A percentile compares a stretch with the other conserved stretches of the same genome.
Conservation (phyloP, 1,284 basidiomycete species). For the Irpex sp. region DNA sequence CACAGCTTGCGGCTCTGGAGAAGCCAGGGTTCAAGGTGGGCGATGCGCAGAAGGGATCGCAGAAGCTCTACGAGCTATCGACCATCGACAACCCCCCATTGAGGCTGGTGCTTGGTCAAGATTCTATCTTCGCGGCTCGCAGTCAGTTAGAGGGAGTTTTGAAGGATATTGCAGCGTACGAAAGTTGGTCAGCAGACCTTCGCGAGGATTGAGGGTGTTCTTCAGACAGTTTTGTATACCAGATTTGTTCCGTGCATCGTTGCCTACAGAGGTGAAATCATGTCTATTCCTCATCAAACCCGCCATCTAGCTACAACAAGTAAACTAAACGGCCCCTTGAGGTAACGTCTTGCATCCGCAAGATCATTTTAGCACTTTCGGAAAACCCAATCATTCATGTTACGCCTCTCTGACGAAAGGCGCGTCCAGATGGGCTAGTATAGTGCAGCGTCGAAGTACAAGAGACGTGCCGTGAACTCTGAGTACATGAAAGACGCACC, state of each 20-base stretch:
- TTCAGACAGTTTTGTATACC: too few relatives aligned
- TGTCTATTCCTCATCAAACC: conserved; percentile 12
- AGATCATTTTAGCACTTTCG: conserved; percentile 5
- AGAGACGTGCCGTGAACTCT: not conserved
- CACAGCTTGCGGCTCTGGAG: not conserved
- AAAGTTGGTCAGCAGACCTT: not conserved
- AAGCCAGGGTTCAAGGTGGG: not conserved
- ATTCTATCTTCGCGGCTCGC: conserved; percentile 50
- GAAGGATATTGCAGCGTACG: not conserved
- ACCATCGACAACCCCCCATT: conserved; percentile 39
- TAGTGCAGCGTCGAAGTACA: not conserved
- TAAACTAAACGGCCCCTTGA: conserved; percentile 11
- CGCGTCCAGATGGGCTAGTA: conserved; percentile 12
- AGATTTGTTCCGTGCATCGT: too few relatives aligned
- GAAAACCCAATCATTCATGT: conserved; percentile 10
- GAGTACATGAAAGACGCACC: not conserved
- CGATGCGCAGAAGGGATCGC: not conserved
- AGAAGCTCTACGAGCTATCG: conserved; percentile 25
- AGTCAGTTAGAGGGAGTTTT: not conserved
- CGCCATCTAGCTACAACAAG: conserved; percentile 8
- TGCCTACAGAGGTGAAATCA: not conserved
- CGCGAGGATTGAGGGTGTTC: not conserved
- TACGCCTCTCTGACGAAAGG: not conserved
- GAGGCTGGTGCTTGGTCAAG: conserved; percentile 41
- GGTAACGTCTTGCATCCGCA: conserved; percentile 2